phyloP scores from a whole-genome alignment of 345 rosid species.

The Camelina laxa region DNA sequence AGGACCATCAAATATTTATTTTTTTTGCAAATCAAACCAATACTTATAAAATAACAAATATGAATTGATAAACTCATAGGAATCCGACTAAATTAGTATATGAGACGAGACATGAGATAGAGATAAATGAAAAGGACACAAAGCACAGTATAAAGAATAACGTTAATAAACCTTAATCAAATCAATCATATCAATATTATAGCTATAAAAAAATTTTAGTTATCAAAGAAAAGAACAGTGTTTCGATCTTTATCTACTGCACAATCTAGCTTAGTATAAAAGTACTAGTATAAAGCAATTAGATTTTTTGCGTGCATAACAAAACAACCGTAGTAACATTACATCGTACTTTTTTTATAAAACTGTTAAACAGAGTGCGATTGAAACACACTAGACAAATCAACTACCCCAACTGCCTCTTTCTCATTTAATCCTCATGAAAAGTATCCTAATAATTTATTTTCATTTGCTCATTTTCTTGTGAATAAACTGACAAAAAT shows the following conservation, averaged over 20 bases:
- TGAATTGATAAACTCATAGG: too few species aligned
- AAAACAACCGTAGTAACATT: background rate
- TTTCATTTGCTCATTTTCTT: background rate
- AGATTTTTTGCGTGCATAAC: constrained; percentile 14
- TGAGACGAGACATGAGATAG: too few species aligned
- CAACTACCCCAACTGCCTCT: constrained; percentile 36
- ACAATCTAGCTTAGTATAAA: background rate
- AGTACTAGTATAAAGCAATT: background rate
- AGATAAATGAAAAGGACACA: too few species aligned
- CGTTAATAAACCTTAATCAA: too few species aligned
- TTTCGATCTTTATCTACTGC: background rate
- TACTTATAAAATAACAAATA: too few species aligned
- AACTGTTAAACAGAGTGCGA: constrained; percentile 13
- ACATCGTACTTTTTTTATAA: background rate
- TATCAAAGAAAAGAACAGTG: too few species aligned
- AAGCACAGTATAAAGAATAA: background rate
- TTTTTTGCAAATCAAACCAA: too few species aligned
- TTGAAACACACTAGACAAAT: constrained; percentile 12
- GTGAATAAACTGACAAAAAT: constrained; percentile 37
- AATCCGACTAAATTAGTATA: too few species aligned
- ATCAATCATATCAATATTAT: too few species aligned
- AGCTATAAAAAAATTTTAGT: too few species aligned
- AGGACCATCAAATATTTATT: too few species aligned
- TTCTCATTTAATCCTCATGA: constrained; percentile 29
- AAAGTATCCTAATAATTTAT: background rate